Conservation (phyloP, 108 stramenopile genomes). For the Hondaea fermentalgiana region DNA sequence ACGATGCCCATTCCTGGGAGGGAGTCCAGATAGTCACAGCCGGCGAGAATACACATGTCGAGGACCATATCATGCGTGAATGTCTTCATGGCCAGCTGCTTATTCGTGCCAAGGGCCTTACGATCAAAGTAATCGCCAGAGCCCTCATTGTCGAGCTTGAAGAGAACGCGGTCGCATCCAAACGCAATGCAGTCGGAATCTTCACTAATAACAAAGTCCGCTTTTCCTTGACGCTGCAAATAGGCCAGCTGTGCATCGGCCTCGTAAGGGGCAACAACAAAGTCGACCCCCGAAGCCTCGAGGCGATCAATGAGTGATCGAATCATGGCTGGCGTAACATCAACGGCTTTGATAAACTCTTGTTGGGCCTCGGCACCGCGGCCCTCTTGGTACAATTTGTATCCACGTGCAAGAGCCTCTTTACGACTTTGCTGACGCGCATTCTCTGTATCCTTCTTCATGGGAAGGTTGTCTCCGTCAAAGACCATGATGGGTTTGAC, state of each 20-base stretch:
- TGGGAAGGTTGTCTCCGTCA: constrained; percentile 61
- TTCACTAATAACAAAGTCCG: constrained; percentile 86
- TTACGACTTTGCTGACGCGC: constrained; percentile 46
- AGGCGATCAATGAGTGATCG: constrained; percentile 36
- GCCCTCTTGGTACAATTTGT: constrained; percentile 33
- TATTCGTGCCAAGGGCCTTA: neutral
- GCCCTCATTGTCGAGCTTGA: constrained; percentile 66
- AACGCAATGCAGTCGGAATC: constrained; percentile 85
- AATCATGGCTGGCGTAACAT: constrained; percentile 54
- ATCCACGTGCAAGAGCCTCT: neutral
- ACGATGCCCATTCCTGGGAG: constrained; percentile 73
- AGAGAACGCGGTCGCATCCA: constrained; percentile 66
- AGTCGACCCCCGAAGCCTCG: constrained; percentile 41
- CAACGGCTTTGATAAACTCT: constrained; percentile 47
- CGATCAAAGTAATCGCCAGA: constrained; percentile 56
- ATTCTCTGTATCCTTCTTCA: constrained; percentile 55
- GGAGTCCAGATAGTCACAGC: constrained; percentile 83
- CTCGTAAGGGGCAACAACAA: constrained; percentile 90
- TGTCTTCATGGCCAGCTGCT: constrained; percentile 1
- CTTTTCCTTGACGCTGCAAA: constrained; percentile 49
- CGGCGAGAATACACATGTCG: constrained; percentile 75
- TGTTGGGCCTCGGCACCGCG: constrained; percentile 43
- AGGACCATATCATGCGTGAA: constrained; percentile 79
- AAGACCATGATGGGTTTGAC: constrained; percentile 64
- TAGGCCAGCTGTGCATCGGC: constrained; percentile 93